Evolutionary conservation across 2,329 filamentous ascomycete genomes (phyloP).

Genomic region (Verticillium klebahnii): DNA sequence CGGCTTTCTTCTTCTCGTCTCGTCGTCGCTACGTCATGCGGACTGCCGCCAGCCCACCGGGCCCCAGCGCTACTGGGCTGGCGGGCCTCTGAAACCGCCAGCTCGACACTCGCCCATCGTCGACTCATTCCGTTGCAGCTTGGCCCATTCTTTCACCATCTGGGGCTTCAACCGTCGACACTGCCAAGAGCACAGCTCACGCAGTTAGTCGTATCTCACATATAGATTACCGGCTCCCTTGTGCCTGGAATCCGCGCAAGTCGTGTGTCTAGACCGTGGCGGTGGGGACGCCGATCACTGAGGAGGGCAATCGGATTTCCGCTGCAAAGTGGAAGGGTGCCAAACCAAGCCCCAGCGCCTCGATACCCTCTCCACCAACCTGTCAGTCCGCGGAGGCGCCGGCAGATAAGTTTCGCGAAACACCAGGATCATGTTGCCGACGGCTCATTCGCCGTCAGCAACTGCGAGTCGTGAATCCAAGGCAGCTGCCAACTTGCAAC

Average conservation of each 20-base stretch:
- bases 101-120: neutral
- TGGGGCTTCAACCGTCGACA: neutral
- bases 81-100: neutral
- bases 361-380: neutral
- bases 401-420: neutral
- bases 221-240: neutral
- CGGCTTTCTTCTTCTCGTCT: neutral
- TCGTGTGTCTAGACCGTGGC: neutral
- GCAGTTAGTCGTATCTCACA: neutral
- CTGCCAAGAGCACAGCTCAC: neutral
- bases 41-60: neutral
- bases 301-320: neutral
- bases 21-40: neutral
- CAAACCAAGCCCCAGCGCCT: neutral
- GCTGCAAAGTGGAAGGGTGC: neutral
- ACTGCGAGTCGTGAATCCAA: neutral
- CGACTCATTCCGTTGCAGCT: neutral
- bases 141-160: neutral
- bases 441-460: neutral
- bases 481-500: neutral
- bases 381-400: neutral
- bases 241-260: neutral
- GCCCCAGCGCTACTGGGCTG: neutral
- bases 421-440: neutral
- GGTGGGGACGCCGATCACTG: neutral